These are phyloP conservation scores for Cupressus sempervirens DNA, from an alignment of 75 land plant genomes.

Conservation along the genomic window DNA sequence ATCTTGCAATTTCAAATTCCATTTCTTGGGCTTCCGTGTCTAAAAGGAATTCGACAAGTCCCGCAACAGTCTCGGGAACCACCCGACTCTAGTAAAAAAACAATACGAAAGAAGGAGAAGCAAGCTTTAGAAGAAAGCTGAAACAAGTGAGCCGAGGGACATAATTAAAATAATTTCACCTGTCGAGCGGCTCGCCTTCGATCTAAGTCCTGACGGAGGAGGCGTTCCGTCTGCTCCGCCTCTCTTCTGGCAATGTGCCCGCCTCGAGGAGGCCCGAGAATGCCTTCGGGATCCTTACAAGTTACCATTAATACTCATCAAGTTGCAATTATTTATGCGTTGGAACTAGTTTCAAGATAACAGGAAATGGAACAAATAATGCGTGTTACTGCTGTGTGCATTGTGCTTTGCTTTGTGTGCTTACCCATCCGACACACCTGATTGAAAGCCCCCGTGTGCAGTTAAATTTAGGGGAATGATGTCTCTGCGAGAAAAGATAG, in stretches of 20 bases:
- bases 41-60: constrained; percentile 69
- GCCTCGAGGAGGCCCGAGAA: constrained; percentile 57
- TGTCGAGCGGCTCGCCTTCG: constrained; percentile 52
- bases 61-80: constrained; percentile 60
- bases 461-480: no score
- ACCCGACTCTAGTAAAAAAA: constrained; percentile 49
- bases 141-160: neutral
- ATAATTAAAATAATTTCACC: constrained; percentile 14
- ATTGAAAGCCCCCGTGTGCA: neutral
- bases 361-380: neutral
- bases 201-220: constrained; percentile 57
- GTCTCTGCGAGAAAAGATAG: no score
- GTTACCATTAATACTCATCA: neutral
- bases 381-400: no score
- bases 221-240: constrained; percentile 48
- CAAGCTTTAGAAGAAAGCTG: neutral
- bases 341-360: neutral
- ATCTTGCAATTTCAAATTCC: constrained; percentile 80
- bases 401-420: neutral
- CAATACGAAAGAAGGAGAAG: no score
- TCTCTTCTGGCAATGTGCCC: constrained; percentile 71
- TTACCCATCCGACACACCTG: constrained; percentile 1
- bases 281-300: constrained; percentile 81
- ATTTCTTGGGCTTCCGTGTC: constrained; percentile 83
- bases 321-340: neutral